Evolutionary conservation across 306 rosid genomes (phyloP).

Genomic region (Abrus pulchellus): DNA sequence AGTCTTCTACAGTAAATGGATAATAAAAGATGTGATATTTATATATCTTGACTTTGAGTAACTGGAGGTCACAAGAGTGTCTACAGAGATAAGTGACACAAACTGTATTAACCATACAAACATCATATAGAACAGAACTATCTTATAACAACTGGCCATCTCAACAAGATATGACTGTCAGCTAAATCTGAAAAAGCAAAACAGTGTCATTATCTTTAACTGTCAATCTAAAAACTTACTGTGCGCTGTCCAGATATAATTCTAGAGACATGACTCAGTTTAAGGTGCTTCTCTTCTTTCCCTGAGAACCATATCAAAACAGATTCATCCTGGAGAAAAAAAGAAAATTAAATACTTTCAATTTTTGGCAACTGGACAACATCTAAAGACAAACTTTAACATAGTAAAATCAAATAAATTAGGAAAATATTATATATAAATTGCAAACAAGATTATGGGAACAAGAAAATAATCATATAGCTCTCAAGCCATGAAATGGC

Average conservation of each 20-base stretch:
- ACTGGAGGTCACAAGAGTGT: slow-evolving; percentile 41
- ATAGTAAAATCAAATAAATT: slow-evolving; percentile 34
- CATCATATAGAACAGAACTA: slow-evolving; percentile 40
- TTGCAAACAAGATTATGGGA: slow-evolving; percentile 17
- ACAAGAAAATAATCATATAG: slow-evolving; percentile 31
- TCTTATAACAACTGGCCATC: slow-evolving; percentile 23
- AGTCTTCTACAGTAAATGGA: slow-evolving; percentile 35
- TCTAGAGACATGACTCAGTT: slow-evolving; percentile 91
- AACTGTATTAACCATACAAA: slow-evolving; percentile 36
- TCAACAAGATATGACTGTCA: slow-evolving; percentile 27
- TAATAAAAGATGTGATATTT: slow-evolving; percentile 17
- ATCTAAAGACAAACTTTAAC: slow-evolving; percentile 31
- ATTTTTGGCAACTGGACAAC: slow-evolving; percentile 36
- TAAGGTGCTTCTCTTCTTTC: slow-evolving; percentile 95
- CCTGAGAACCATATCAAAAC: slow-evolving; percentile 98
- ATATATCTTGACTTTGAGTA: background rate
- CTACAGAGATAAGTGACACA: slow-evolving; percentile 30
- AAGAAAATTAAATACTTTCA: slow-evolving; percentile 42
- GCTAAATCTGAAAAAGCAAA: slow-evolving; percentile 44
- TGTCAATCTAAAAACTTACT: slow-evolving; percentile 62
- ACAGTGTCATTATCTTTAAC: slow-evolving; percentile 37
- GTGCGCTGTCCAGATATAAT: slow-evolving; percentile 99
- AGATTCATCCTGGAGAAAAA: slow-evolving; percentile 89
- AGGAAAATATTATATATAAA: slow-evolving; percentile 31
- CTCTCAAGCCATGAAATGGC: slow-evolving; percentile 29